Percentiles rank a stretch among this genome's conserved stretches.
Conservation (phyloP, 306 rosid species). For the Trifolium pratense region DNA sequence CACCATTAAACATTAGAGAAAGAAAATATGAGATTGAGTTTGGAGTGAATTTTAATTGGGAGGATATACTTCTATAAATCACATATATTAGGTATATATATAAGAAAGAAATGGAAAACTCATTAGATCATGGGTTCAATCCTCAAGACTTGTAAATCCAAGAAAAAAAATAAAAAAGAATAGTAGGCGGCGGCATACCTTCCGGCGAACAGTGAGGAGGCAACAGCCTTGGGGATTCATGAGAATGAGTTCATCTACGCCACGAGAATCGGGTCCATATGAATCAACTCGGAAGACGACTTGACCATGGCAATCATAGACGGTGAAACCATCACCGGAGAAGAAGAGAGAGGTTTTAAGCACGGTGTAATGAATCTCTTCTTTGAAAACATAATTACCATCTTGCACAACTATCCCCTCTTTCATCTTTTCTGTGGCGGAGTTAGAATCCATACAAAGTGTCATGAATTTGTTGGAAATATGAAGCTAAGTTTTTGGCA, state of each 20-base stretch:
- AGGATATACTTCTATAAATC: background rate
- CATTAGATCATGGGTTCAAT: too few species aligned
- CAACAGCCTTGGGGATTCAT: conserved; percentile 86
- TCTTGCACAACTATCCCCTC: conserved; percentile 35
- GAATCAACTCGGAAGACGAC: conserved; percentile 85
- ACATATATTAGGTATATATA: background rate
- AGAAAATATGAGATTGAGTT: too few species aligned
- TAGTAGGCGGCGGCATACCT: conserved; percentile 56
- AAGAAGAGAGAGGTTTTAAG: conserved; percentile 87
- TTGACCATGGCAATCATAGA: conserved; percentile 65
- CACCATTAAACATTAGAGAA: too few species aligned
- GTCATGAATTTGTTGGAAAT: background rate
- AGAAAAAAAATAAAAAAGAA: too few species aligned
- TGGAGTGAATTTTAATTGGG: too few species aligned
- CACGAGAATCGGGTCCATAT: conserved; percentile 69
- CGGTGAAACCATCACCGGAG: conserved; percentile 86
- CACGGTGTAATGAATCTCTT: conserved; percentile 75
- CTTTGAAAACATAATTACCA: conserved; percentile 48
- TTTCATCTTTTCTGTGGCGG: conserved; percentile 42
- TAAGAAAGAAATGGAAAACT: background rate
- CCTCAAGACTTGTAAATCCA: too few species aligned
- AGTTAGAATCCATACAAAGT: conserved; percentile 8
- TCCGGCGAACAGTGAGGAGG: conserved; percentile 88
- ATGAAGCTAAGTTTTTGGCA: background rate
- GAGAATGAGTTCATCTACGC: conserved; percentile 72